Evolutionary conservation across 2,329 filamentous ascomycete species (phyloP).

Genomic region (Colletotrichum lentis): DNA sequence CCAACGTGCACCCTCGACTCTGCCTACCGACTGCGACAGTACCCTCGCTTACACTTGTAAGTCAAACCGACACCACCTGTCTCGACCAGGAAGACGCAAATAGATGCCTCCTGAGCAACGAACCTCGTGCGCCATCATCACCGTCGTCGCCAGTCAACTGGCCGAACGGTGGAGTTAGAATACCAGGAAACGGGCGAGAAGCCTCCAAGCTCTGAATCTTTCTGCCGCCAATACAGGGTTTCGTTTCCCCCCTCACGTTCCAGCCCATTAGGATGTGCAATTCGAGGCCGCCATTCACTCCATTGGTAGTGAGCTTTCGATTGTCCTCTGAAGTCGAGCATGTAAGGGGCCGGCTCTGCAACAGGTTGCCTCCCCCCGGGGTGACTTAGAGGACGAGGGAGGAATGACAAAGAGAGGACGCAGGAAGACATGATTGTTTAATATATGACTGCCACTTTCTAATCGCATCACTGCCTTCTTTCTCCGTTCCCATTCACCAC

Average conservation of each 20-base stretch:
- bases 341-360: constrained; percentile 12
- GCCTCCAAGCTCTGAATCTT: constrained; percentile 6
- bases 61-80: constrained; percentile 21
- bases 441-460: constrained; percentile 32
- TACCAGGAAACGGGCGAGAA: constrained; percentile 19
- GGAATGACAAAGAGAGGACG: constrained; percentile 14
- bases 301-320: constrained; percentile 15
- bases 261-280: constrained; percentile 24
- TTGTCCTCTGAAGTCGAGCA: constrained; percentile 2
- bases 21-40: constrained; percentile 21
- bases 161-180: constrained; percentile 11
- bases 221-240: constrained; percentile 15
- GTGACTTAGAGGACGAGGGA: neutral
- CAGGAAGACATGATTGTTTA: constrained; percentile 6
- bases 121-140: constrained; percentile 29
- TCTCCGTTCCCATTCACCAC: constrained; percentile 11
- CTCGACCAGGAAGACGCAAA: constrained; percentile 23
- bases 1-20: constrained; percentile 30
- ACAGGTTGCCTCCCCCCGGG: constrained; percentile 18
- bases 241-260: constrained; percentile 20
- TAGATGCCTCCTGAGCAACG: constrained; percentile 26
- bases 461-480: constrained; percentile 10
- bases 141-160: constrained; percentile 26
- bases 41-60: constrained; percentile 33
- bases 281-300: neutral